Evolutionary conservation across 192 early-diverging fungal genomes (phyloP), one percentile per base, ranked within the genome.

Genomic region (Coemansia sp.): DNA sequence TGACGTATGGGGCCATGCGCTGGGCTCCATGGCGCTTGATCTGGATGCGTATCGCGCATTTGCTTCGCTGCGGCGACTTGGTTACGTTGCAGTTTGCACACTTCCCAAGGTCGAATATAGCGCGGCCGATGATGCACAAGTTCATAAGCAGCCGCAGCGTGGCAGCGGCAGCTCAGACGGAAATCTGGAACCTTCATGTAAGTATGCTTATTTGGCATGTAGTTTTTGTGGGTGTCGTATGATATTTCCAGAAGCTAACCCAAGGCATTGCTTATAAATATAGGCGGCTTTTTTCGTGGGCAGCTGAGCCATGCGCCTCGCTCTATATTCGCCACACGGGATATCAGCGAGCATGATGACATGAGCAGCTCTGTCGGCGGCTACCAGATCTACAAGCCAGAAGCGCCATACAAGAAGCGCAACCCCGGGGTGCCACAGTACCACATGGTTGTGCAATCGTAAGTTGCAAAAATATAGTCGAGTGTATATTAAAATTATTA

Each of bases 401-500:
- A 50, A 1, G 9, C 12, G 38, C 60, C 53, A 6, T 77, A 71
- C 58, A 77, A 63, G 44, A 77, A 77, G 43, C 63, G 68, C n/a
- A 45, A 40, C 27, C 57, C 67, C 24, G 60, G 60, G 12, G 32
- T 64, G 52, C 64, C 74, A 24, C 67, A 71, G 50, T 60, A 64
- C 56, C 60, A 56, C 2, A 23, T 71, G 28, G 58, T 49, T 5
- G 64, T 62, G 4, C 53, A 51, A n/a, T 6, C 19, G 68, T 70
- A 64, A 58, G 68, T 69, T 12, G 16, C 35, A 38, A 38, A 38
- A 38, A 8, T 8, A 38, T n/a, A n/a, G n/a, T n/a, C n/a, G n/a
- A n/a, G 7, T 38, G 10, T 38, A 38, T 38, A 38, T 38, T 16
- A 16, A 10, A 38, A 38, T 16, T 38, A 38, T 2, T 16, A 16